Base-by-base conservation (phyloP, 257 asterid genomes). In the Hygrophila difformis region DNA sequence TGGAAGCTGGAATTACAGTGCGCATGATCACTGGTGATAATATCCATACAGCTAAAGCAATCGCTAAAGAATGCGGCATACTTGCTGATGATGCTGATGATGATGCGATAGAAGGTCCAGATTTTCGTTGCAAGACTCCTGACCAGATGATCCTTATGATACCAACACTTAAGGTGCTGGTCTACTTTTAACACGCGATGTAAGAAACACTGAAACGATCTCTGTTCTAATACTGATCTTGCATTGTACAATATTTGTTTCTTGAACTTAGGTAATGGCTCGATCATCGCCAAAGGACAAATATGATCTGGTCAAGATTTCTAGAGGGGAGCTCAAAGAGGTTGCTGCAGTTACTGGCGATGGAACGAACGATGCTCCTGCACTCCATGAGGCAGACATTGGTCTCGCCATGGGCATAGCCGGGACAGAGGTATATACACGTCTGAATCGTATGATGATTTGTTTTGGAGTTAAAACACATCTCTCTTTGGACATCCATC, bases 21-120 rank as follows among this genome's bases (percentile, higher is more conserved):
- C 84, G 99, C 18, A 91, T 91, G 99, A 70, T 91, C 61, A 91
- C 97, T 5, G 97, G 97, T 56, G 99, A 86, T 69, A 91, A 91
- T 70, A 73, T 91, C 16, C 65, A 86, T 60, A 91, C 99, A 0
- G 99, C 97, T 55, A 83, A 66, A 69, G 94, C 97, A 16, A 91
- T 91, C 72, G 99, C 99, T 40, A 78, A 44, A 67, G 99, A 91
- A 69, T 91, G 99, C 63, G 97, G 89, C 43, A 91, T 91, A 46
- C 87, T 91, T 29, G 54, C 61, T 33, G 87, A 70, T 31, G 77
- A 49, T 33, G 87, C 68, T 31, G 77, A 49, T 44, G 87, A 81
- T 75, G 61, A 72, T 63, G 93, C 97, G 46, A 66, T 91, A 13
- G 97, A 83, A 69, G 99, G 99, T 53, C 72, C 91, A 1, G 87